Percentiles rank a stretch among this genome's conserved stretches.
Evolutionary conservation across 257 asterid species (phyloP).

Genomic region (Plantago elongata): DNA sequence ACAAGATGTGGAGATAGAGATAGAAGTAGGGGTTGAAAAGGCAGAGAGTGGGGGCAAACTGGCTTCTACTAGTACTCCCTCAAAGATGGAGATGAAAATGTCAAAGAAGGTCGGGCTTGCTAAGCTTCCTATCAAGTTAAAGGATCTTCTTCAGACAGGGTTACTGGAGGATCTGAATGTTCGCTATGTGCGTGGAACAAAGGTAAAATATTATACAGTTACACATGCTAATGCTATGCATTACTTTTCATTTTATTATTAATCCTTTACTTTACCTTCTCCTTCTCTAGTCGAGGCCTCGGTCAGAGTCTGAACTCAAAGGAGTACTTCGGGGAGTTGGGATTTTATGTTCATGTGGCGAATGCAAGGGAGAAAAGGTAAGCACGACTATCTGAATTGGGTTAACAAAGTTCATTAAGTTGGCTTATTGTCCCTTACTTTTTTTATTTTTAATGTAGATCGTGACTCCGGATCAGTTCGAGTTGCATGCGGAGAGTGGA

Average conservation of each 20-base stretch:
- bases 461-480: conserved; percentile 75
- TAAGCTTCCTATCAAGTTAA: conserved; percentile 53
- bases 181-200: conserved; percentile 52
- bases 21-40: not conserved
- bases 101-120: conserved; percentile 25
- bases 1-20: conserved; percentile 26
- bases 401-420: conserved; percentile 8
- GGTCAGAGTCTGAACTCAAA: conserved; percentile 41
- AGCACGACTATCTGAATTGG: not conserved
- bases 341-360: conserved; percentile 68
- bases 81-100: conserved; percentile 9
- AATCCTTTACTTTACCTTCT: conserved; percentile 19
- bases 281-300: conserved; percentile 38
- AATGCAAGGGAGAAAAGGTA: conserved; percentile 63
- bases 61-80: not conserved
- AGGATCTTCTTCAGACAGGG: conserved; percentile 82
- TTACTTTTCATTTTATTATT: conserved; percentile 9
- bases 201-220: conserved; percentile 38
- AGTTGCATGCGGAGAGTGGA: conserved; percentile 70
- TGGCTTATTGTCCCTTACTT: conserved; percentile 21
- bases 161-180: conserved; percentile 73
- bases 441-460: conserved; percentile 39
- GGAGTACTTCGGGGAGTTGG: conserved; percentile 70
- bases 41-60: not conserved
- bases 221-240: not conserved